A percentile compares a stretch with the other conserved stretches of the same genome.
phyloP scores from a whole-genome alignment of 2,329 filamentous ascomycete species.

The Eutypella sp. region DNA sequence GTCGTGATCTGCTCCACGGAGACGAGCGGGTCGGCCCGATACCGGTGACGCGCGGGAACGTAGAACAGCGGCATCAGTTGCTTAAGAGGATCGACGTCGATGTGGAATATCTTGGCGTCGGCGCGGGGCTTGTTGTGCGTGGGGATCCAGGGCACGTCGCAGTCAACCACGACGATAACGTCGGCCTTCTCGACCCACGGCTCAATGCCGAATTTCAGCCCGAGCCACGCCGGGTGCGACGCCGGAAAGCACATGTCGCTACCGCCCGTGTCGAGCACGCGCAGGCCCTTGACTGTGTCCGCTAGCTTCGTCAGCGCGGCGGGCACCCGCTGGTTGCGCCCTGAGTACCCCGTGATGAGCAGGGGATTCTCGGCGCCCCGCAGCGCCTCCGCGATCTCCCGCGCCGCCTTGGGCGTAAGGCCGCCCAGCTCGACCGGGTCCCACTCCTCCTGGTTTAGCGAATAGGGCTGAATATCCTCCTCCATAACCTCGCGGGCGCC shows the following conservation, averaged over 20 bases:
- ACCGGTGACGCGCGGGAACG: constrained; percentile 59
- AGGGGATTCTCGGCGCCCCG: constrained; percentile 61
- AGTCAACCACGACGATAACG: constrained; percentile 79
- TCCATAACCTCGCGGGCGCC: constrained; percentile 81
- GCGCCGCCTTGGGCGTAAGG: constrained; percentile 46
- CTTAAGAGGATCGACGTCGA: constrained; percentile 63
- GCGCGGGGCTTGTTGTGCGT: constrained; percentile 58
- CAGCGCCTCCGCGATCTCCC: constrained; percentile 58
- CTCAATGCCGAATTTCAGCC: constrained; percentile 70
- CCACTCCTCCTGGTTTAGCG: constrained; percentile 66
- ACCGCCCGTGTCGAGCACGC: constrained; percentile 71
- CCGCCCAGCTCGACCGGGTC: constrained; percentile 63
- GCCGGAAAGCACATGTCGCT: constrained; percentile 79
- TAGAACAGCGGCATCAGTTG: constrained; percentile 72
- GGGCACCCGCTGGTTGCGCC: constrained; percentile 61
- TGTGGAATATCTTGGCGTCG: constrained; percentile 54
- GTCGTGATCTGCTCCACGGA: constrained; percentile 65
- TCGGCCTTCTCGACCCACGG: constrained; percentile 72
- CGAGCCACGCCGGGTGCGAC: constrained; percentile 62
- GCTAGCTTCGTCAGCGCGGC: constrained; percentile 61
- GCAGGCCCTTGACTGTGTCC: constrained; percentile 60
- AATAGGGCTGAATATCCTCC: constrained; percentile 71
- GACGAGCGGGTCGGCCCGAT: constrained; percentile 59
- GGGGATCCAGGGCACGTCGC: constrained; percentile 91
- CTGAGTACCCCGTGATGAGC: constrained; percentile 65